These are phyloP conservation scores for Beta corolliflora DNA, from an alignment of 179 eudicot genomes.

Conservation along the genomic window DNA sequence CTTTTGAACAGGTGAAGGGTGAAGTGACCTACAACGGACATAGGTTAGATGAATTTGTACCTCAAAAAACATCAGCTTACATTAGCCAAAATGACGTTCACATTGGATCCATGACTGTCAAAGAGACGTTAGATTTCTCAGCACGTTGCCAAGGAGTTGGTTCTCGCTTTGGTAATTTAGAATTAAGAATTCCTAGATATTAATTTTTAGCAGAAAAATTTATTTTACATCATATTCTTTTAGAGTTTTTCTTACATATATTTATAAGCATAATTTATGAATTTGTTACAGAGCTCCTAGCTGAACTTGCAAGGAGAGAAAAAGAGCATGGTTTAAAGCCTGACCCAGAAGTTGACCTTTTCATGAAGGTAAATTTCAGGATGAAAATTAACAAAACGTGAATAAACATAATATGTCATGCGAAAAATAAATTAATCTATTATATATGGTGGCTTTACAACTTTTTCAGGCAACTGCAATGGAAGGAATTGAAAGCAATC, in stretches of 20 bases:
- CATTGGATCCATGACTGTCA: conserved; percentile 66
- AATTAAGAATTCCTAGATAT: neutral
- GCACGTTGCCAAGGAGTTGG: conserved; percentile 77
- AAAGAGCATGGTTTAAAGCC: conserved; percentile 45
- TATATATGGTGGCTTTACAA: neutral
- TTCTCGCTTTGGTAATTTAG: conserved; percentile 52
- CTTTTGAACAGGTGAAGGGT: conserved; percentile 41
- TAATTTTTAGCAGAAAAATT: neutral
- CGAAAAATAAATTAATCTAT: neutral
- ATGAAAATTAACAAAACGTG: neutral
- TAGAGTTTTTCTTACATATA: neutral
- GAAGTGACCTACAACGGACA: conserved; percentile 65
- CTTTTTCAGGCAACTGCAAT: conserved; percentile 73
- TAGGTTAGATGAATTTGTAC: conserved; percentile 59
- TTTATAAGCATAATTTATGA: neutral
- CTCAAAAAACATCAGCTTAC: conserved; percentile 67
- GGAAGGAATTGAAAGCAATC: conserved; percentile 85
- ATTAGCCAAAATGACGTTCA: conserved; percentile 77
- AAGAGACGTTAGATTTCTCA: conserved; percentile 67
- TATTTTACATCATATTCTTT: neutral
- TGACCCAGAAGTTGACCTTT: conserved; percentile 54
- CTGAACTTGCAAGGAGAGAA: conserved; percentile 47
- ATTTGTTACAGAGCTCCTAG: conserved; percentile 31
- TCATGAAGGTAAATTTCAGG: conserved; percentile 44
- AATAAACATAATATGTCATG: neutral